phyloP scores from a whole-genome alignment of 208 protist species.

The Naegleria gruberi region DNA sequence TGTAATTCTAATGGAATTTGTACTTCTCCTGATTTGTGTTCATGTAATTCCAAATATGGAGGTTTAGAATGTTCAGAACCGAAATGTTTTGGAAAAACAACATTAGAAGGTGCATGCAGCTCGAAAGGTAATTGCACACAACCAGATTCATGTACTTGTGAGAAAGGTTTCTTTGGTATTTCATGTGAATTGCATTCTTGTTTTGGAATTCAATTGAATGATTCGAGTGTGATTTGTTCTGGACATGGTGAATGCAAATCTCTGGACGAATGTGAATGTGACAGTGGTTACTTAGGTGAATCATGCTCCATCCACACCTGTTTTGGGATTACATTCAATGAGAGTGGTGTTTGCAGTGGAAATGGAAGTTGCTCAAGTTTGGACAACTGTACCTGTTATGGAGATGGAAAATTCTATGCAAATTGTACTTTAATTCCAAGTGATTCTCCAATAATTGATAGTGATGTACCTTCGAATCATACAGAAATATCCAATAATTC shows the following conservation, averaged over 20 bases:
- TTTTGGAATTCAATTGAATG: background rate
- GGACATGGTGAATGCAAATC: background rate
- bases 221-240: background rate
- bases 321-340: too few species aligned
- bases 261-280: background rate
- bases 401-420: background rate
- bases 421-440: background rate
- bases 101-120: background rate
- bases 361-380: background rate
- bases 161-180: background rate
- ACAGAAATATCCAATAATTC: too few species aligned
- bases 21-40: background rate
- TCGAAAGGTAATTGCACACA: background rate
- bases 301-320: background rate
- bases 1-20: background rate
- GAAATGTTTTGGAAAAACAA: background rate
- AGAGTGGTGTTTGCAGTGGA: background rate
- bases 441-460: too few species aligned
- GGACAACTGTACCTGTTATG: background rate
- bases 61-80: background rate
- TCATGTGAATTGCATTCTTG: background rate
- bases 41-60: background rate
- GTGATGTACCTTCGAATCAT: too few species aligned
- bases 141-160: background rate
- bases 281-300: background rate